These are phyloP conservation scores for Camelina sativa DNA, from an alignment of 345 rosid genomes.

Conservation along the genomic window DNA sequence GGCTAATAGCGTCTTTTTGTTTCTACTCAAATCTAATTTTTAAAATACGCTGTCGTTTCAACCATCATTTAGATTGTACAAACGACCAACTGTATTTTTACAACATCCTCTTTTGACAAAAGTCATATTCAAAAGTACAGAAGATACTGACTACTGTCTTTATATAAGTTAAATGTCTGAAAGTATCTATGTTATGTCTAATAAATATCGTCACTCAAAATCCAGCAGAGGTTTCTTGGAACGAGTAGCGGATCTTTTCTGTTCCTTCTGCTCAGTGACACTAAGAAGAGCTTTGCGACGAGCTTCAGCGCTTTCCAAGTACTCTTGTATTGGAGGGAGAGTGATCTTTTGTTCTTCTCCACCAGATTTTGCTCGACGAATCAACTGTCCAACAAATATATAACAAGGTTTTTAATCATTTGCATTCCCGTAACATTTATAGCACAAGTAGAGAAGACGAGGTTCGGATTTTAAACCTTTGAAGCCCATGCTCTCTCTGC, in stretches of 20 bases:
- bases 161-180: neutral
- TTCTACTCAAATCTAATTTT: neutral
- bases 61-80: too few relatives aligned
- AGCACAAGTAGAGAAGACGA: neutral
- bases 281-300: conserved; percentile 57
- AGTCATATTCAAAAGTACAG: conserved; percentile 6
- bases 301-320: conserved; percentile 63
- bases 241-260: conserved; percentile 19
- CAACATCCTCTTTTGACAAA: neutral
- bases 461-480: conserved; percentile 50
- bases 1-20: neutral
- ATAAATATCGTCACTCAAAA: conserved; percentile 36
- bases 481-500: conserved; percentile 98
- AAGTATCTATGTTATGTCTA: neutral
- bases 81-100: neutral
- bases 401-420: neutral
- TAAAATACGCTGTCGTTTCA: neutral
- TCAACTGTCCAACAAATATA: conserved; percentile 53
- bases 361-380: conserved; percentile 59
- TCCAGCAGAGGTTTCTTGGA: conserved; percentile 54
- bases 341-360: conserved; percentile 42
- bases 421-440: neutral
- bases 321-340: conserved; percentile 75
- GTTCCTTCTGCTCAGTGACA: conserved; percentile 46
- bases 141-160: neutral